phyloP scores from a whole-genome alignment of 768 basidiomycete genomes.

The Lentinus tigrinus region DNA sequence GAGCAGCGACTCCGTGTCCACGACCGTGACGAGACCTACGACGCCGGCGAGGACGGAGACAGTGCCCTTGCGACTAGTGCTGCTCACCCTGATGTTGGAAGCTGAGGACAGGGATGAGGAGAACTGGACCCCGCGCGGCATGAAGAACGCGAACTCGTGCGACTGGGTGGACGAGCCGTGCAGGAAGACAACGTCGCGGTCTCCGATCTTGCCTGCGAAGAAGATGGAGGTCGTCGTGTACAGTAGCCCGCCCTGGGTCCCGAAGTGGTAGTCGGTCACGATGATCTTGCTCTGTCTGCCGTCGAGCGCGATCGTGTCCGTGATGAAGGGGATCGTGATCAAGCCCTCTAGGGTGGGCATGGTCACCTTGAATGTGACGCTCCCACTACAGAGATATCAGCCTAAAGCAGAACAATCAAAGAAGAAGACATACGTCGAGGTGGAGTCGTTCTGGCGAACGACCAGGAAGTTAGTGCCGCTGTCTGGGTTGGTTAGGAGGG shows the following conservation, averaged over 20 bases:
- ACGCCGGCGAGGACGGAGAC: slow-evolving; percentile 58
- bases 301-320: slow-evolving; percentile 51
- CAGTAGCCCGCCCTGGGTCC: slow-evolving; percentile 45
- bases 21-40: slow-evolving; percentile 57
- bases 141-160: slow-evolving; percentile 33
- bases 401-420: not conserved
- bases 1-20: slow-evolving; percentile 66
- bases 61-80: slow-evolving; percentile 26
- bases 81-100: slow-evolving; percentile 27
- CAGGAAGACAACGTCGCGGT: slow-evolving; percentile 41
- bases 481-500: slow-evolving; percentile 67
- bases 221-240: slow-evolving; percentile 78
- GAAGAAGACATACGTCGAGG: slow-evolving; percentile 51
- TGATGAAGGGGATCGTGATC: slow-evolving; percentile 56
- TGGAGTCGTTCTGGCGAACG: slow-evolving; percentile 64
- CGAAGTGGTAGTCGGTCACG: slow-evolving; percentile 72
- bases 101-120: slow-evolving; percentile 15
- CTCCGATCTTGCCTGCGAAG: slow-evolving; percentile 52
- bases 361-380: slow-evolving; percentile 56
- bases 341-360: slow-evolving; percentile 52
- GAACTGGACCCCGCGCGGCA: slow-evolving; percentile 16
- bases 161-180: slow-evolving; percentile 34
- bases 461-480: slow-evolving; percentile 67
- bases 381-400: slow-evolving; percentile 34
- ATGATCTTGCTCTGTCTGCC: slow-evolving; percentile 77